A percentile compares a stretch with the other conserved stretches of the same genome.
Evolutionary conservation across 208 protist species (phyloP).

Genomic region (Leishmania guyanensis): DNA sequence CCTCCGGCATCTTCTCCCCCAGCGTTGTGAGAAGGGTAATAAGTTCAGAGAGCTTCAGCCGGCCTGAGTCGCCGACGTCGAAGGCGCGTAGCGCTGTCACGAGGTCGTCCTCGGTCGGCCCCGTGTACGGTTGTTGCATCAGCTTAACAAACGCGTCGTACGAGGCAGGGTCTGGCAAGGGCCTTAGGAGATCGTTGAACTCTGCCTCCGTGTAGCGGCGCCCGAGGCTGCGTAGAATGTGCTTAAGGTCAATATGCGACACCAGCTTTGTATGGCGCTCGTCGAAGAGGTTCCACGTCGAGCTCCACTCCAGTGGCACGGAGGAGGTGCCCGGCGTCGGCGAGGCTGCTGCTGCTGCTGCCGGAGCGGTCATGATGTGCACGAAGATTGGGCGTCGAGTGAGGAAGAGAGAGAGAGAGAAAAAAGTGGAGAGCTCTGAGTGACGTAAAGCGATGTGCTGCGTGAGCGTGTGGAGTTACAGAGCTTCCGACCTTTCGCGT

Average conservation of each 20-base stretch:
- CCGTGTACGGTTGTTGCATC: slow-evolving; percentile 89
- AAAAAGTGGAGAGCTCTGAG: not conserved
- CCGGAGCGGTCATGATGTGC: slow-evolving; percentile 4
- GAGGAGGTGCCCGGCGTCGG: slow-evolving; percentile 3
- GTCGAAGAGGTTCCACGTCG: slow-evolving; percentile 92
- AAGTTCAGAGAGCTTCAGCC: slow-evolving; percentile 75
- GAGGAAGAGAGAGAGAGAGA: not conserved
- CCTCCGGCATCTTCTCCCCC: slow-evolving; percentile 89
- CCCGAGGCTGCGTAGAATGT: slow-evolving; percentile 88
- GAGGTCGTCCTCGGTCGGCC: slow-evolving; percentile 88
- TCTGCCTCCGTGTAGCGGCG: slow-evolving; percentile 90
- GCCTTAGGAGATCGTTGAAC: slow-evolving; percentile 73
- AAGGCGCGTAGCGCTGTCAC: slow-evolving; percentile 83
- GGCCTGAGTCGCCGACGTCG: slow-evolving; percentile 71
- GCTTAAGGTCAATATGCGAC: slow-evolving; percentile 80
- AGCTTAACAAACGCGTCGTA: slow-evolving; percentile 75
- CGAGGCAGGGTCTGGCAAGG: slow-evolving; percentile 62
- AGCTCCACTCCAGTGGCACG: slow-evolving; percentile 79
- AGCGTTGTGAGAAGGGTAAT: slow-evolving; percentile 85
- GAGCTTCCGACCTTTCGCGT: not conserved
- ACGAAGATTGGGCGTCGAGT: not conserved
- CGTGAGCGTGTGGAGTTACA: not conserved
- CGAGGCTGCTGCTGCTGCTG: slow-evolving; percentile 2
- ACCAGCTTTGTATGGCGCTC: slow-evolving; percentile 73
- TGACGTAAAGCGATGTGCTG: not conserved